Base-by-base conservation (phyloP, 495 filamentous ascomycete species). In the Durotheca rogersii region DNA sequence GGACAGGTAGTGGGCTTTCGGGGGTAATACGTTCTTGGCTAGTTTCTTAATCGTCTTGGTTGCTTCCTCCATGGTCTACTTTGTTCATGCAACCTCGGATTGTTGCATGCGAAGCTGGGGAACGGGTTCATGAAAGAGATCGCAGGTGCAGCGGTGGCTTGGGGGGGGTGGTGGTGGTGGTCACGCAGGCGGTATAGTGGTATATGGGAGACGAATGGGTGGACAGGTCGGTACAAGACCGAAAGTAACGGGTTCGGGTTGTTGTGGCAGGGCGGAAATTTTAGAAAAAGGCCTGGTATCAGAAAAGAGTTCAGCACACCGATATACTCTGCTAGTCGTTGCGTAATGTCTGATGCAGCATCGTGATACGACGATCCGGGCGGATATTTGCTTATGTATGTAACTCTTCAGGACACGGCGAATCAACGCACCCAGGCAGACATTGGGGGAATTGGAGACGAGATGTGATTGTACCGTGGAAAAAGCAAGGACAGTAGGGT, bases 1-100 rank as follows among this genome's bases (percentile, higher is more conserved):
- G 14, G 71, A 69, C 25, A 78, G 64, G 46, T 71, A 69, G 33
- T 75, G 70, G 39, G 73, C 69, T 41, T 64, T 58, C 43, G 60
- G 54, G 21, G 74, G 74, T 36, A 78, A 62, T 23, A 72, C 62
- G 45, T 61, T 58, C 64, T 74, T 59, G 53, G 65, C 68, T 56
- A 76, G 54, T 42, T 53, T 60, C 29, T 72, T 46, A 68, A 70
- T 69, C 58, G 62, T 70, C 58, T 70, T 70, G 50, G 62, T 70
- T 67, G 71, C 70, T 61, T 64, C 70, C 67, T 78, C 74, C 74
- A 78, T 78, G 65, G 53, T 75, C 70, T 55, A 43, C 50, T 56
- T 53, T 56, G 49, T 63, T 58, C 53, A 58, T 55, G 59, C 62
- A 63, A 63, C 62, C 42, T 53, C 43, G 29, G 44, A 58, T 53